These are phyloP conservation scores for Xylariaceae sp. DNA, from an alignment of 2,329 filamentous ascomycete genomes.

Conservation along the genomic window DNA sequence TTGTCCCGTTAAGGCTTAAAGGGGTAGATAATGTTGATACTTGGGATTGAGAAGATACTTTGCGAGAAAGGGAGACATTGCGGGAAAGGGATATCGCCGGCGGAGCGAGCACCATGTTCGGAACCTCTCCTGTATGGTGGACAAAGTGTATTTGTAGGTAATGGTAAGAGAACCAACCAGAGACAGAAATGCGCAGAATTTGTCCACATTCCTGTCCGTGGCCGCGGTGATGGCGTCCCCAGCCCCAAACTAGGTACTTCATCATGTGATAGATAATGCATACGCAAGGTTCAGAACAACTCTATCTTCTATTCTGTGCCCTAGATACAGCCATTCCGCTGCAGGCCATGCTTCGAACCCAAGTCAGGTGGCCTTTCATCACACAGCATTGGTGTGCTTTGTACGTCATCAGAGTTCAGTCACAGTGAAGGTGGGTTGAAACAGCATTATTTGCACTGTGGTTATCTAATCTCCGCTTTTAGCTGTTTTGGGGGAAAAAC, in stretches of 20 bases:
- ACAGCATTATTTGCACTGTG: background rate
- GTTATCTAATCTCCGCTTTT: slow-evolving; percentile 9
- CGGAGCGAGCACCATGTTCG: background rate
- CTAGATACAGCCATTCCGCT: background rate
- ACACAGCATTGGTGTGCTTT: background rate
- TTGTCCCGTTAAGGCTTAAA: background rate
- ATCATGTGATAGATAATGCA: background rate
- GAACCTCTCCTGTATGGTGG: slow-evolving; percentile 1
- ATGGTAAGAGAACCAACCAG: slow-evolving; percentile 16
- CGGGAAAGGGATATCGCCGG: slow-evolving; percentile 3
- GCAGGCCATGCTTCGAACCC: slow-evolving; percentile 3
- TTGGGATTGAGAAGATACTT: background rate
- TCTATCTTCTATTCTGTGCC: too few relatives aligned
- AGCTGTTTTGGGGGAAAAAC: background rate
- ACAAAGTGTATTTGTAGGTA: slow-evolving; percentile 27
- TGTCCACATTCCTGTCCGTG: slow-evolving; percentile 13
- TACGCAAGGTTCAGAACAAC: background rate
- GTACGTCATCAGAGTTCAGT: slow-evolving; percentile 13
- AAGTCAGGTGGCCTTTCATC: slow-evolving; percentile 17
- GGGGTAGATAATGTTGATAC: background rate
- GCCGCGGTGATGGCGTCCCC: background rate
- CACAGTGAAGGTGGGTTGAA: slow-evolving; percentile 1
- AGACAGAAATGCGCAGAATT: slow-evolving; percentile 7
- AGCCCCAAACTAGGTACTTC: background rate
- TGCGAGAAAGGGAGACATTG: background rate